Base-by-base conservation (phyloP, 441 rosid genomes). In the Corymbia calophylla region DNA sequence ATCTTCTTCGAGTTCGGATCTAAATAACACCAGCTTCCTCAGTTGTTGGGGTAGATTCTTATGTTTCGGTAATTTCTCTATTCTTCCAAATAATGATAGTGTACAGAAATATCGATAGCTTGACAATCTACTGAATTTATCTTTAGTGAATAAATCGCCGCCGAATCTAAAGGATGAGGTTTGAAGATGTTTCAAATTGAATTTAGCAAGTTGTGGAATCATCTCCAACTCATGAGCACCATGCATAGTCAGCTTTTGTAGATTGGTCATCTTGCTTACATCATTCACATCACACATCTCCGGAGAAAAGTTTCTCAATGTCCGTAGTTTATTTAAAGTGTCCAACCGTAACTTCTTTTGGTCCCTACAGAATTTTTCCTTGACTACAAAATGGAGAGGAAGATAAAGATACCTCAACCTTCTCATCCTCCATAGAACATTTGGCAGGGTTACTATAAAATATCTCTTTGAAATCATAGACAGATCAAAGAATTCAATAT, bases 361-460 rank as follows among this genome's bases (percentile, higher is more conserved):
- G 3, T 1, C 6, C 3, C 6, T 13, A 9, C 0, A 1, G 2
- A 58, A 58, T 58, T 23, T 4, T 25, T 9, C n/a, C 13, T 23
- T 5, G n/a, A 58, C 1, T 3, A 2, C 3, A 25, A 8, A 58
- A 1, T 0, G 1, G 6, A 0, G 0, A 8, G 31, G 68, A 29
- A 62, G 68, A 29, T 2, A 0, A 8, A 62, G 68, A 29, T 62
- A 7, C 32, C 68, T 62, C 8, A 62, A 29, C 31, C 8, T 13
- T 29, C 4, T 62, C 68, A 62, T 29, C 17, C 29, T 62, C 68
- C 32, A 62, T 4, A 62, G 29, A 17, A 62, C 68, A 62, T 62
- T 13, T 62, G 68, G 68, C 3, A 25, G 0, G 14, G 3, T 23
- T 58, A 25, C 14, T 2, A 3, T 23, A 0, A 1, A 0, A 2